Evolutionary conservation across 805 yeast species (phyloP), one percentile per base, ranked within the genome.

Genomic region (Candida patagonica): DNA sequence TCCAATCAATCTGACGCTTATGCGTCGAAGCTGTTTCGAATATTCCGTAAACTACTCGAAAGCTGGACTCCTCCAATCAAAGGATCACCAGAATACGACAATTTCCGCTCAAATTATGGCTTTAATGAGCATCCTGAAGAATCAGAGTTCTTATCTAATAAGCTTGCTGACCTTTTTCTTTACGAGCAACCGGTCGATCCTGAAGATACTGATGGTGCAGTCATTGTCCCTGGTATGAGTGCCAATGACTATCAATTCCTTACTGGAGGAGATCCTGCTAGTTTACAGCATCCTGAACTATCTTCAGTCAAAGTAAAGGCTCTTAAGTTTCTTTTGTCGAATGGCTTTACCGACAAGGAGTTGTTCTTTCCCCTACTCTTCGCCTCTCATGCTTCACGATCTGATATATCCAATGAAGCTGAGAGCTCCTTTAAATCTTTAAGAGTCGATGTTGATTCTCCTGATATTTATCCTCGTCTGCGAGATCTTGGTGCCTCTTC

Each of bases 221-320:
- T 33, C 4, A 55, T 66, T 2, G 68, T 75, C 42, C 86, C 89
- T 0, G 95, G 95, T 0, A 59, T 87, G 38, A 64, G 78, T 10
- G 56, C 66, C 0, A 54, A 54, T 0, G 86, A 80, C 30, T 69
- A 73, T 15, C 55, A 72, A 1, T 84, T 79, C 49, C 74, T 85
- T 49, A 79, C 85, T 0, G 69, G 67, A 40, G 73, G 73, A 46
- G 85, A 89, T 2, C 89, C 88, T 21, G 72, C 77, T 0, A 57
- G 71, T 0, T 77, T 73, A 51, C 72, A 72, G 39, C 61, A 64
- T 9, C 17, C 37, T 9, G 37, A 33, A 12, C 16, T 33, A 8
- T 22, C 24, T 15, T 5, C 42, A 5, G 66, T 62, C 36, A 76
- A 71, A 44, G 45, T 42, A 5, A 63, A 68, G 8, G 61, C 73